Percentiles rank a stretch among this genome's conserved stretches.
phyloP scores from a whole-genome alignment of 176 grass and related monocot species.

The Avena sativa region DNA sequence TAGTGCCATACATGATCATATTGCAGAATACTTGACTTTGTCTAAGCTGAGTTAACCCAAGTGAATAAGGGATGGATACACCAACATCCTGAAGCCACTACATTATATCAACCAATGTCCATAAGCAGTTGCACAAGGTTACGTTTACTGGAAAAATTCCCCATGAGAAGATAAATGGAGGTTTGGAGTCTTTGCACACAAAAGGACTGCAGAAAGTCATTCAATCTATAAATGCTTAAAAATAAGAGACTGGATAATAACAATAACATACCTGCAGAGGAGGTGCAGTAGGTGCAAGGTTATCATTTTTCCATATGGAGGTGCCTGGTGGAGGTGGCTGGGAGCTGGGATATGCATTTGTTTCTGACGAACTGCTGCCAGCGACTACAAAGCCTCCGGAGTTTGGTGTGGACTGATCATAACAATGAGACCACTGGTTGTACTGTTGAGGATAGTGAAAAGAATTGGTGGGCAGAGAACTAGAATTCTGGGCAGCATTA shows the following conservation, averaged over 20 bases:
- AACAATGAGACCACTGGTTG: constrained; percentile 70
- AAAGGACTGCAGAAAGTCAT: constrained; percentile 7
- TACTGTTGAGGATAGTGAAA: constrained; percentile 70
- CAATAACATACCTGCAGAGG: constrained; percentile 70
- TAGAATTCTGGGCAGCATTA: constrained; percentile 55
- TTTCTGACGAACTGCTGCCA: constrained; percentile 31
- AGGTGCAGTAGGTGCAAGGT: constrained; percentile 41
- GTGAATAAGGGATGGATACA: background rate
- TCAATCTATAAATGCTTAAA: constrained; percentile 33
- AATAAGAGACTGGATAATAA: constrained; percentile 15
- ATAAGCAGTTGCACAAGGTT: background rate
- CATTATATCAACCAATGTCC: constrained; percentile 16
- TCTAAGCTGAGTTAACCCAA: constrained; percentile 2
- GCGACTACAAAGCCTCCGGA: constrained; percentile 45
- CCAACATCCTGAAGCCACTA: background rate
- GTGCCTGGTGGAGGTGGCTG: constrained; percentile 92
- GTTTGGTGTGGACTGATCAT: constrained; percentile 56
- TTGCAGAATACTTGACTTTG: background rate
- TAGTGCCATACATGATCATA: constrained; percentile 12
- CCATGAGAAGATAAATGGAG: constrained; percentile 16
- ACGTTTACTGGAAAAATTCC: background rate
- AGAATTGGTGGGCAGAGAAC: constrained; percentile 59
- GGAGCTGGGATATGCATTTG: constrained; percentile 48
- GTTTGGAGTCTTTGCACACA: constrained; percentile 13
- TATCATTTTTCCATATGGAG: constrained; percentile 70